Evolutionary conservation across 345 rosid genomes (phyloP).

Genomic region (Lagerstroemia speciosa): DNA sequence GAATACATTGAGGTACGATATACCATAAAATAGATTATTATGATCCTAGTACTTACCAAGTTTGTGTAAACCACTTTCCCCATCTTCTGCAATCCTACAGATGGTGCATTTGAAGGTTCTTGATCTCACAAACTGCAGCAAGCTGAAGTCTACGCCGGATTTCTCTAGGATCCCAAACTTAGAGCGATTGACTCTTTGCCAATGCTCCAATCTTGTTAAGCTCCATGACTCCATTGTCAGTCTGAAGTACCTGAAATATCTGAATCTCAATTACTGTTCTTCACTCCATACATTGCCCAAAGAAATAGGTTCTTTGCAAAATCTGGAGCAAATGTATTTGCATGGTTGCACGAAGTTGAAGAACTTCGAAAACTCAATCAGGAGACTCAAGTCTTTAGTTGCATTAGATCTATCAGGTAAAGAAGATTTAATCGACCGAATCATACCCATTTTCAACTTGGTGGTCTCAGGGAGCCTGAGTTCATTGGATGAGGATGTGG

Average conservation of each 20-base stretch:
- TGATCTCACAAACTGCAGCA: background rate
- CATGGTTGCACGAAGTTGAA: background rate
- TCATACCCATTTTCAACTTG: background rate
- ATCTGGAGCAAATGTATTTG: background rate
- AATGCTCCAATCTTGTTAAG: background rate
- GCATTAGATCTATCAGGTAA: background rate
- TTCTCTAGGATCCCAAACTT: slow-evolving; percentile 1
- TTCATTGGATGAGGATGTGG: background rate
- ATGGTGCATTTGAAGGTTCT: slow-evolving; percentile 4
- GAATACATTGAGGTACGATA: background rate
- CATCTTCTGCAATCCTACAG: background rate
- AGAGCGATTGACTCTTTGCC: background rate
- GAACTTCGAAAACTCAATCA: background rate
- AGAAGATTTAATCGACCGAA: background rate
- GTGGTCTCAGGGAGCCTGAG: background rate
- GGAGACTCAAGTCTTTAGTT: background rate
- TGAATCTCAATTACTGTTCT: background rate
- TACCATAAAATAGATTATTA: background rate
- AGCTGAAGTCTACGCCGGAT: background rate
- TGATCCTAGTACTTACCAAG: background rate
- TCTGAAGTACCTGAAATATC: background rate
- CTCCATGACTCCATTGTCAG: slow-evolving; percentile 1
- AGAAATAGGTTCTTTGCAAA: background rate
- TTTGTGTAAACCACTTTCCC: background rate
- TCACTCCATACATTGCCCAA: background rate